Evolutionary conservation across 2,329 filamentous ascomycete species (phyloP).

Genomic region (Neophaeococcomyces aloes): DNA sequence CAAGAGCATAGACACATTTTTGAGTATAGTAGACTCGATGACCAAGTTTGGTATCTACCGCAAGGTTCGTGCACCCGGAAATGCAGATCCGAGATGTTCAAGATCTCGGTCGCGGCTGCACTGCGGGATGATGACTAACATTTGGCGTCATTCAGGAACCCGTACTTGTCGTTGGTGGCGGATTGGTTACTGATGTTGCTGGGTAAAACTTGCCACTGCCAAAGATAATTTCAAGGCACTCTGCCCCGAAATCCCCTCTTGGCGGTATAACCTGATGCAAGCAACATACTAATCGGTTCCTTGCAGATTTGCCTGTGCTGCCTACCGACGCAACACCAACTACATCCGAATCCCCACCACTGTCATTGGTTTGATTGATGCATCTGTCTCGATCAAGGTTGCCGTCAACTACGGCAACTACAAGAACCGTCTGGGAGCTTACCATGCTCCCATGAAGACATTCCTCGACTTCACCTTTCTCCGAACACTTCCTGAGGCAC

Average conservation of each 20-base stretch:
- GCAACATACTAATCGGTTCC: conserved; percentile 20
- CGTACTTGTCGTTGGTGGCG: conserved; percentile 56
- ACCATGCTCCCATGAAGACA: conserved; percentile 61
- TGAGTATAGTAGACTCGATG: conserved; percentile 63
- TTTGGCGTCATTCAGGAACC: conserved; percentile 41
- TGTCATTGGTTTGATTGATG: conserved; percentile 64
- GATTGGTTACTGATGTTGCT: conserved; percentile 62
- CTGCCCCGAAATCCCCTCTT: conserved; percentile 33
- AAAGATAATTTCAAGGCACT: conserved; percentile 40
- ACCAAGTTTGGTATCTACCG: conserved; percentile 60
- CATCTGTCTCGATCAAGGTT: conserved; percentile 67
- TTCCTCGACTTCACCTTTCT: conserved; percentile 65
- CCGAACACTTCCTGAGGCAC: conserved; percentile 54
- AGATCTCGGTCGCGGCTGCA: too few species aligned
- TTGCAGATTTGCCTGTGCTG: conserved; percentile 55
- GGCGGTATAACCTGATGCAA: conserved; percentile 5
- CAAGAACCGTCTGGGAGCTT: conserved; percentile 64
- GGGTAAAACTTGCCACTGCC: conserved; percentile 45
- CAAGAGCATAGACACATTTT: conserved; percentile 59
- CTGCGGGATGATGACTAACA: too few species aligned
- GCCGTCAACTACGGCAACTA: conserved; percentile 67
- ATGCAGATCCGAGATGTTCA: background rate
- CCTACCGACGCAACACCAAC: conserved; percentile 62
- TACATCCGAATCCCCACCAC: conserved; percentile 65
- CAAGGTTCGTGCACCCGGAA: conserved; percentile 35